Conservation (phyloP, 371 early-diverging fungal species). For the Blyttiomyces sp. region DNA sequence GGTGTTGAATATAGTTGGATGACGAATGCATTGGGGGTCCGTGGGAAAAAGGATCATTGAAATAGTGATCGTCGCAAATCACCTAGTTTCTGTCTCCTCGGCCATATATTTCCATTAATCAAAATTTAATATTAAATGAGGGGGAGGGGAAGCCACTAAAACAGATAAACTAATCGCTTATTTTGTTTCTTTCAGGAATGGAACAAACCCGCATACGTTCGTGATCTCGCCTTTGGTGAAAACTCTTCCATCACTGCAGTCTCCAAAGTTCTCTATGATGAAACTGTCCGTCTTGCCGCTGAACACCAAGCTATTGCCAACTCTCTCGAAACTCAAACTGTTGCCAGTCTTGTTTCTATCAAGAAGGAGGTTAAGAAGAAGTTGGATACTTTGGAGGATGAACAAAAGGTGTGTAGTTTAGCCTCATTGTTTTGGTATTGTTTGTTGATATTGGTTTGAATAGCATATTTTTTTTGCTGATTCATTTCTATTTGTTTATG, state of each 20-base stretch:
- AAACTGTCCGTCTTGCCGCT: constrained; percentile 11
- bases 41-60: too few relatives aligned
- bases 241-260: constrained; percentile 8
- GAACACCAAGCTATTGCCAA: constrained; percentile 22
- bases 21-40: too few relatives aligned
- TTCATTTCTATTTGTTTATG: neutral
- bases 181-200: constrained; percentile 10
- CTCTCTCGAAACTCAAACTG: constrained; percentile 20
- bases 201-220: constrained; percentile 15
- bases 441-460: neutral
- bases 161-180: too few relatives aligned
- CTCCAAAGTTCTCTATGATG: constrained; percentile 6
- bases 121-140: too few relatives aligned
- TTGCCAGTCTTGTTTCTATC: constrained; percentile 15
- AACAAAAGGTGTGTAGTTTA: constrained; percentile 12
- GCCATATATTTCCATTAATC: too few relatives aligned
- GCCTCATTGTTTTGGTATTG: neutral
- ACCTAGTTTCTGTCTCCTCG: too few relatives aligned
- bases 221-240: constrained; percentile 21
- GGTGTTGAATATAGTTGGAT: too few relatives aligned
- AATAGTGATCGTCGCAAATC: too few relatives aligned
- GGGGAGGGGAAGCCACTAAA: too few relatives aligned
- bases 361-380: constrained; percentile 22
- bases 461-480: neutral
- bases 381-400: constrained; percentile 20